These are phyloP conservation scores for Rickenella mellea DNA, from an alignment of 768 basidiomycete species.

Conservation along the genomic window DNA sequence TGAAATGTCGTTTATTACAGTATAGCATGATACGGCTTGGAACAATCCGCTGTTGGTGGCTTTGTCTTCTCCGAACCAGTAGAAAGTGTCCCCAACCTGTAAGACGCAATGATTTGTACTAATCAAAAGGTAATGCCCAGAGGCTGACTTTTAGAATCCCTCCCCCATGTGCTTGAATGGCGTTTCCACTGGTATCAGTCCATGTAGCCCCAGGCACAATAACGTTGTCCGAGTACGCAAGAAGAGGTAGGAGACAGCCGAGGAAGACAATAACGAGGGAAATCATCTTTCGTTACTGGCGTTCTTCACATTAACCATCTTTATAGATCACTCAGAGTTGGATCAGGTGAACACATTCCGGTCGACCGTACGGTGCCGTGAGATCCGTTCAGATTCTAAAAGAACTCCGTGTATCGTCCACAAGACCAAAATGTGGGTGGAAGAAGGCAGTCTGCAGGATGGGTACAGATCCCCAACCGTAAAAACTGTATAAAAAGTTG, in stretches of 20 bases:
- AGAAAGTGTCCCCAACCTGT: slow-evolving; percentile 44
- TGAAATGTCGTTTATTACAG: slow-evolving; percentile 20
- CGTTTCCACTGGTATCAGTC: slow-evolving; percentile 51
- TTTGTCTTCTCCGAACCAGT: slow-evolving; percentile 62
- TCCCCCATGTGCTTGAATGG: slow-evolving; percentile 56
- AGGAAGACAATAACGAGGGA: neutral
- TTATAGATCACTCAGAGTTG: too few species aligned
- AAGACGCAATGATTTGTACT: neutral
- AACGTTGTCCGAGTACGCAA: slow-evolving; percentile 15
- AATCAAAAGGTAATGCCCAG: neutral
- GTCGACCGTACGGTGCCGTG: too few species aligned
- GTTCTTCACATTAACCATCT: too few species aligned
- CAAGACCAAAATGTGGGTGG: too few species aligned
- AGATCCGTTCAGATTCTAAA: too few species aligned
- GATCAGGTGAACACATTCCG: too few species aligned
- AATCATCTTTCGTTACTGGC: neutral
- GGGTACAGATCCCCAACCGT: too few species aligned
- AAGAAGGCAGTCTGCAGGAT: too few species aligned
- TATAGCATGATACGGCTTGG: slow-evolving; percentile 50
- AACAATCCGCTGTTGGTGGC: slow-evolving; percentile 43
- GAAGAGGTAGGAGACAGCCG: neutral
- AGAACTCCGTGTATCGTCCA: too few species aligned
- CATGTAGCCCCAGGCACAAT: slow-evolving; percentile 56
- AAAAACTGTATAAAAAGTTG: too few species aligned
- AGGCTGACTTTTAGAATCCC: slow-evolving; percentile 41